A percentile compares a stretch with the other conserved stretches of the same genome.
Conservation (phyloP, 495 filamentous ascomycete species). For the Alectoria sarmentosa region DNA sequence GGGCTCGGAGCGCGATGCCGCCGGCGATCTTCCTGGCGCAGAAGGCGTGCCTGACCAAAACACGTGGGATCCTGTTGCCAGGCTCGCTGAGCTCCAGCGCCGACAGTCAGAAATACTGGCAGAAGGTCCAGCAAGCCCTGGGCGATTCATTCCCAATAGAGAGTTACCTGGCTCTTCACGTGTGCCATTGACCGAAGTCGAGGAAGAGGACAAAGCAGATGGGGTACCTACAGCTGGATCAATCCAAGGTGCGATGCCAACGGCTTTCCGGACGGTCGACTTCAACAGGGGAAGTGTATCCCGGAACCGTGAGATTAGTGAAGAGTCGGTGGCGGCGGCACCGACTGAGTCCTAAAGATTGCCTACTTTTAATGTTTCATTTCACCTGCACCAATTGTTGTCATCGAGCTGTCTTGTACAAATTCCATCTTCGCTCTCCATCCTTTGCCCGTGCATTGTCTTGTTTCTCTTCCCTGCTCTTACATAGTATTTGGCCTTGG, state of each 20-base stretch:
- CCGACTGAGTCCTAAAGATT: not conserved
- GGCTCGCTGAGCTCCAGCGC: conserved; percentile 61
- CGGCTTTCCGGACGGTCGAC: conserved; percentile 8
- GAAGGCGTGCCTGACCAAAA: conserved; percentile 76
- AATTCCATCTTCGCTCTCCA: not conserved
- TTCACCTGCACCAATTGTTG: not conserved
- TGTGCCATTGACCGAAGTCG: conserved; percentile 1
- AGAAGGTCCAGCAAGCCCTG: conserved; percentile 14
- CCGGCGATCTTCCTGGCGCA: conserved; percentile 58
- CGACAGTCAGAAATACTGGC: conserved; percentile 53
- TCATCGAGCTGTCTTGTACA: not conserved
- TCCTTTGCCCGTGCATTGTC: not conserved
- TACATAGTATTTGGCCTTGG: not conserved
- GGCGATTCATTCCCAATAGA: conserved; percentile 14
- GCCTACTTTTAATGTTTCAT: not conserved
- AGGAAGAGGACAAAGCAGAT: conserved; percentile 1
- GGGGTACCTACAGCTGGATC: not conserved
- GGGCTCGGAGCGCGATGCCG: conserved; percentile 43
- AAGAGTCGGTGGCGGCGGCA: not conserved
- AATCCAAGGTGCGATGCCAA: conserved; percentile 1
- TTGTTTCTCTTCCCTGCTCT: not conserved
- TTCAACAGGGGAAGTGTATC: conserved; percentile 2
- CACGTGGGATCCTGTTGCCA: conserved; percentile 73
- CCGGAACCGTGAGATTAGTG: not conserved
- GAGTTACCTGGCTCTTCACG: conserved; percentile 8